phyloP scores from a whole-genome alignment of 73 alveolate species.

The Paramecium sexaurelia region DNA sequence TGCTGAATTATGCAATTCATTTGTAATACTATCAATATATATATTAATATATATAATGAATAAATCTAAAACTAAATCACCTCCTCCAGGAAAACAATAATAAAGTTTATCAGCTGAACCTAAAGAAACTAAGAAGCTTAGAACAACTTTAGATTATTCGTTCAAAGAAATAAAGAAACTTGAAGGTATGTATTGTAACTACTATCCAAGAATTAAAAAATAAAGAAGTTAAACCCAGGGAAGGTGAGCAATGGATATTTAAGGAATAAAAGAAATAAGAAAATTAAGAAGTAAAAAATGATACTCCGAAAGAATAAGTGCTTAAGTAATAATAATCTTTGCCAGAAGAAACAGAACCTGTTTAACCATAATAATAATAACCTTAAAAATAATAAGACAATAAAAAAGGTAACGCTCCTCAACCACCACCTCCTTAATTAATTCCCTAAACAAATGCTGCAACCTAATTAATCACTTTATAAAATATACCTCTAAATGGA shows the following conservation, averaged over 20 bases:
- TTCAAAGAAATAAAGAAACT: conserved; percentile 25
- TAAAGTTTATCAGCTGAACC: neutral
- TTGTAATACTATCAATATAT: neutral
- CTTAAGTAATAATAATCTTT: neutral
- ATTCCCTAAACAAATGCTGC: conserved; percentile 20
- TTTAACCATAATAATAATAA: neutral
- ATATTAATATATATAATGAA: neutral
- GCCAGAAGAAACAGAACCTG: conserved; percentile 15
- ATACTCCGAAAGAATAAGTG: neutral
- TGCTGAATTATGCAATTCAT: neutral
- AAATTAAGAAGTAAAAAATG: conserved; percentile 24
- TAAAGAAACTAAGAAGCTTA: neutral
- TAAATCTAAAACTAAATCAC: conserved; percentile 1
- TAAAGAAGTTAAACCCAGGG: conserved; percentile 26
- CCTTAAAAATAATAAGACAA: neutral
- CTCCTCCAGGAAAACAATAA: neutral
- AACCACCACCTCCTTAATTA: conserved; percentile 22
- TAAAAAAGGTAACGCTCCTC: conserved; percentile 7
- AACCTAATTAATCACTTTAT: neutral
- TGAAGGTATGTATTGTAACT: conserved; percentile 36
- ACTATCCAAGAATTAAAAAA: neutral
- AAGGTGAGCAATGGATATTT: conserved; percentile 41
- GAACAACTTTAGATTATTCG: conserved; percentile 56
- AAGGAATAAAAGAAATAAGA: neutral
- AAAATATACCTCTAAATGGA: conserved; percentile 52